Base-by-base conservation (phyloP, 1,284 basidiomycete genomes). In the Pisolithus thermaeus region DNA sequence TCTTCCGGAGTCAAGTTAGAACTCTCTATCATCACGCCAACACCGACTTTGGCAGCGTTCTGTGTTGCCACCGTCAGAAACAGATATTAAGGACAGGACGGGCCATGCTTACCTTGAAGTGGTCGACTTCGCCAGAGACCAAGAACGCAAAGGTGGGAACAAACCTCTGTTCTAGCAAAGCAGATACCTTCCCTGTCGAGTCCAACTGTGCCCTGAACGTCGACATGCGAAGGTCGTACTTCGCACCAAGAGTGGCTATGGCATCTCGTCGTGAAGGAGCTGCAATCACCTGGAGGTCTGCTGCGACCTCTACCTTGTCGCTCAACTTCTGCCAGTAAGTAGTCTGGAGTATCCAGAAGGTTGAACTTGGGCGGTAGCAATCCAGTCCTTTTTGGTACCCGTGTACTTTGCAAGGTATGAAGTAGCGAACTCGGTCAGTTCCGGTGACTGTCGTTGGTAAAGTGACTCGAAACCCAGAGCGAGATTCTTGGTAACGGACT, bases 301-400 rank as follows among this genome's bases (percentile, higher is more conserved):
- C 92, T 14, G 92, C 97, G n/a, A 96, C 93, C 54, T 99, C 96
- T n/a, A 99, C 90, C 73, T 96, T 95, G 54, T 97, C 93, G 69
- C 85, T 87, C 52, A 99, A 73, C 68, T 91, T 91, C 60, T 98
- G 95, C 90, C 92, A 98, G 73, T 99, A 99, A 14, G 93, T 96
- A 41, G 93, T 83, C 70, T 95, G 90, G 36, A 97, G 64, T 50
- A 95, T 80, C 37, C 95, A 40, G 81, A 76, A n/a, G 86, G 79
- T 69, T 97, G 92, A 35, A 97, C 62, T 66, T 95, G 92, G 8
- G 92, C 89, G 4, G 95, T 97, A 28, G 92, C 94, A 63, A 96
- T 95, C 92, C 92, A 95, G 62, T 78, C 84, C 70, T 78, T 86
- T 65, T 83, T 78, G 28, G 76, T 70, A 56, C 82, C 74, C 0